A percentile compares a stretch with the other conserved stretches of the same genome.
Evolutionary conservation across 768 basidiomycete species (phyloP).

Genomic region (Auricularia heimuer): DNA sequence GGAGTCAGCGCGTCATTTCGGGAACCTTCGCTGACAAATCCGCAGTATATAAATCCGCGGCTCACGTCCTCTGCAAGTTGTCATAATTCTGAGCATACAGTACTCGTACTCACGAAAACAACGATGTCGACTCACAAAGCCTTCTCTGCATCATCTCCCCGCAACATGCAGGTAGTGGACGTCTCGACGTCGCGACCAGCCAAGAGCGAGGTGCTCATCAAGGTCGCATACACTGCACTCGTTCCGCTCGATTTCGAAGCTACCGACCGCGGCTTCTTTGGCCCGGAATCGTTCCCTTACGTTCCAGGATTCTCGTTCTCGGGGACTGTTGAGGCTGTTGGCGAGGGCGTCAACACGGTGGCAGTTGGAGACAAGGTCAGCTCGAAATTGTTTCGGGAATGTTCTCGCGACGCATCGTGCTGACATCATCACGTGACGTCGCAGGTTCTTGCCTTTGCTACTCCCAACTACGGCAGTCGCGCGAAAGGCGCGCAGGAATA

Average conservation of each 20-base stretch:
- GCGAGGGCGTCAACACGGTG: constrained; percentile 24
- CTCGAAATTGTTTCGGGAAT: no score
- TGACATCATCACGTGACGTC: constrained; percentile 10
- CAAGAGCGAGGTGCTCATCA: constrained; percentile 31
- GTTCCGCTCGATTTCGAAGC: constrained; percentile 33
- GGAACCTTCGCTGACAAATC: no score
- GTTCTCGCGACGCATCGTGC: no score
- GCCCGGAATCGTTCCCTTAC: constrained; percentile 21
- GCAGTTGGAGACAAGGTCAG: constrained; percentile 32
- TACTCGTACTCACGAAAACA: no score
- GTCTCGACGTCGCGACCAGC: constrained; percentile 26
- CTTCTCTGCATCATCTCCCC: constrained; percentile 28
- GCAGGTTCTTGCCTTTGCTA: constrained; percentile 21
- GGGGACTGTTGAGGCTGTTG: constrained; percentile 30
- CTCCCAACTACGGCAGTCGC: constrained; percentile 13
- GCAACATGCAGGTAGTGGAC: constrained; percentile 27
- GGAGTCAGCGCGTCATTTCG: no score
- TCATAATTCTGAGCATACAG: no score
- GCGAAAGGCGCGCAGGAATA: constrained; percentile 31
- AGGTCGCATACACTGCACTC: constrained; percentile 32
- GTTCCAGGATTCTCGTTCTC: constrained; percentile 29
- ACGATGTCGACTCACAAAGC: constrained; percentile 28
- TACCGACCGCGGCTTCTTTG: constrained; percentile 25
- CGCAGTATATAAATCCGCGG: no score
- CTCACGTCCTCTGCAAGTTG: no score